Evolutionary conservation across 2,329 filamentous ascomycete genomes (phyloP).

Genomic region (Simplicillium sp.): DNA sequence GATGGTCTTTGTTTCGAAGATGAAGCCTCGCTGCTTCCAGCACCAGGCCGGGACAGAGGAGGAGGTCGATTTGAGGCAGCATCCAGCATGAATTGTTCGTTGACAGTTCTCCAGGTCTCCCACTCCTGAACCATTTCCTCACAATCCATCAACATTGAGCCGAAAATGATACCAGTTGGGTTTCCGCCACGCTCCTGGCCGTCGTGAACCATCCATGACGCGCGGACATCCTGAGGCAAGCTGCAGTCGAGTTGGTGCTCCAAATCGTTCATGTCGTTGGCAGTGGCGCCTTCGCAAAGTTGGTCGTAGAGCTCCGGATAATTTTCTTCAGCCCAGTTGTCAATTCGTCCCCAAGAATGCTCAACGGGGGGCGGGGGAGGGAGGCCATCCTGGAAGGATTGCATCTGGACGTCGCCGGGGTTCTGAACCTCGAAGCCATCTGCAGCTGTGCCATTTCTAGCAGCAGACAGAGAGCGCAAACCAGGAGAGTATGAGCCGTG

Average conservation of each 20-base stretch:
- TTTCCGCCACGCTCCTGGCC: slow-evolving; percentile 91
- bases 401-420: slow-evolving; percentile 87
- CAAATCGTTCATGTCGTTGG: slow-evolving; percentile 92
- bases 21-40: slow-evolving; percentile 56
- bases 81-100: slow-evolving; percentile 73
- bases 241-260: slow-evolving; percentile 95
- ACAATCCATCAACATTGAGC: slow-evolving; percentile 92
- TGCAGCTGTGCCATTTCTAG: slow-evolving; percentile 40
- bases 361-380: slow-evolving; percentile 79
- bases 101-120: slow-evolving; percentile 92
- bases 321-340: slow-evolving; percentile 87
- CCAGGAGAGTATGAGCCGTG: slow-evolving; percentile 80
- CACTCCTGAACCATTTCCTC: slow-evolving; percentile 98
- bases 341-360: slow-evolving; percentile 92
- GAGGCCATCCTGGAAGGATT: slow-evolving; percentile 84
- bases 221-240: slow-evolving; percentile 83
- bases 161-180: slow-evolving; percentile 87
- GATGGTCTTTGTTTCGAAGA: slow-evolving; percentile 51
- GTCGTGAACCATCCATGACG: slow-evolving; percentile 84
- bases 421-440: slow-evolving; percentile 62
- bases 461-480: slow-evolving; percentile 68
- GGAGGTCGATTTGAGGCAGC: slow-evolving; percentile 48
- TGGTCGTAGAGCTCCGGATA: slow-evolving; percentile 94
- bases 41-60: slow-evolving; percentile 62
- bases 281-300: slow-evolving; percentile 81